phyloP scores from a whole-genome alignment of 352 stramenopile species.

The Pythium aquatile region DNA sequence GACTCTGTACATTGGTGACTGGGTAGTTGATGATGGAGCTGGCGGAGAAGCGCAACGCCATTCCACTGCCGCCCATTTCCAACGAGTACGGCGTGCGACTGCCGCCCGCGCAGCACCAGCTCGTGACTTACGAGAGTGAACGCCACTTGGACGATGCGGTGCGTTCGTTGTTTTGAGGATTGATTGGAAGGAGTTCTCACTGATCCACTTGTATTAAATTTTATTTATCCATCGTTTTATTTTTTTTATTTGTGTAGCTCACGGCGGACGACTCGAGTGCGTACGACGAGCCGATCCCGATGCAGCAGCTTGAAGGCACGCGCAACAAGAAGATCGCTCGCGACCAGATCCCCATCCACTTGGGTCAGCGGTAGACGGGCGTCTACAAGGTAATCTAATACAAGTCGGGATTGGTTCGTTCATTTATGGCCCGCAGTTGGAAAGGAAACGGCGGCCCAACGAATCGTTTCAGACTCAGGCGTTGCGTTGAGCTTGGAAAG shows the following conservation, averaged over 20 bases:
- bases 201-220: background rate
- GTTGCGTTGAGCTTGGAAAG: background rate
- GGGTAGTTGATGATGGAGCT: constrained; percentile 82
- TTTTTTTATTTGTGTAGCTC: background rate
- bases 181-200: no score
- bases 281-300: constrained; percentile 36
- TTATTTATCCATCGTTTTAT: background rate
- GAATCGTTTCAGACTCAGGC: background rate
- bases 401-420: background rate
- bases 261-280: constrained; percentile 24
- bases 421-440: background rate
- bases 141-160: constrained; percentile 40
- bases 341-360: constrained; percentile 62
- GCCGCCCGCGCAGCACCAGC: constrained; percentile 63
- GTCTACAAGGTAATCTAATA: background rate
- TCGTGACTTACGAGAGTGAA: constrained; percentile 72
- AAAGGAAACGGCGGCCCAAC: constrained; percentile 13
- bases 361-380: constrained; percentile 30
- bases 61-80: constrained; percentile 72
- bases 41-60: constrained; percentile 78
- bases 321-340: constrained; percentile 78
- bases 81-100: constrained; percentile 84
- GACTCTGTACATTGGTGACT: no score
- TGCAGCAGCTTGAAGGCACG: constrained; percentile 51
- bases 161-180: constrained; percentile 6